Base-by-base conservation (phyloP, 75 land plant genomes). In the Cryptomeria japonica region DNA sequence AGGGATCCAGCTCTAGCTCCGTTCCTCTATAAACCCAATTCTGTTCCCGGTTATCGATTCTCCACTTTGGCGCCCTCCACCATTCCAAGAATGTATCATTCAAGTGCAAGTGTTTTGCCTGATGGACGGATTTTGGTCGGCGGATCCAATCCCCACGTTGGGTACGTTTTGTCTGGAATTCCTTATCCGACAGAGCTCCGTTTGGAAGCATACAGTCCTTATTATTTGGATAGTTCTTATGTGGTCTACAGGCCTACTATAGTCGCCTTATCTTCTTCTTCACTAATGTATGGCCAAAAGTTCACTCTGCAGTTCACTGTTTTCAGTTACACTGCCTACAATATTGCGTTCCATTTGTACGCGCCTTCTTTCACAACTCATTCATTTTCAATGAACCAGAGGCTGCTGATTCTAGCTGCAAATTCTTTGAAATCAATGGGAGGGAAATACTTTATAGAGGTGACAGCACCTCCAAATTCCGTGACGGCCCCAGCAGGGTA, bases 281-380 rank as follows among this genome's bases (percentile, higher is more conserved):
- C 80, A 22, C 75, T 93, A 1, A 85, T 84, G 9, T 93, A 95
- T 78, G 94, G 94, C 0, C 86, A 82, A 12, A 86, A 42, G 15
- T 93, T 95, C 78, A 25, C 41, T 5, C 87, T 95, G 19, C 80
- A 87, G 58, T 91, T 92, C 47, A 72, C 88, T 87, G 86, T 94
- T 25, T 89, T 51, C 41, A 85, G 89, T 72, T 86, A 68, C 70
- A 82, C 86, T 5, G 56, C 86, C 19, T n/a, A 85, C 41, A 38
- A 0, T 19, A 86, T 91, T n/a, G 89, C 51, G 49, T 86, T 91
- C 31, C 47, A 58, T 31, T 61, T 87, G 3, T 94, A 92, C 56
- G 88, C 89, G 25, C 94, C 96, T 0, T 88, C 96, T 1, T 93
- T 92, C 80, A 80, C 90, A 12, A 94, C 96, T 37, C 96, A 95